Conservation (phyloP, 768 basidiomycete genomes). For the Panellus pusillus region DNA sequence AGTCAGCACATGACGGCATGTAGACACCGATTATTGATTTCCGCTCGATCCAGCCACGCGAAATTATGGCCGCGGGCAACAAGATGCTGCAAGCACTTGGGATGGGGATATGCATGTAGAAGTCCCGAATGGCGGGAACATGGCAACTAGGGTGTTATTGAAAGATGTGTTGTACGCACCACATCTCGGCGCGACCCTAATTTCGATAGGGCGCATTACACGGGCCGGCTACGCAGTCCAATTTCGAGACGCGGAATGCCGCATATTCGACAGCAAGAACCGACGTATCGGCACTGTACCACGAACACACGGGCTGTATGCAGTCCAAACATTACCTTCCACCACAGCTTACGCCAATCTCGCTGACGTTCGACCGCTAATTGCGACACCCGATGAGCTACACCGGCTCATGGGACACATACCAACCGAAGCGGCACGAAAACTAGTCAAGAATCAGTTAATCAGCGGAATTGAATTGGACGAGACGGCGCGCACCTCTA, state of each 20-base stretch:
- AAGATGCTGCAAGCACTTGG: conserved; percentile 28
- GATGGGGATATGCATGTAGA: conserved; percentile 30
- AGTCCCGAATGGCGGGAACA: conserved; percentile 23
- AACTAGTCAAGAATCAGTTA: conserved; percentile 26
- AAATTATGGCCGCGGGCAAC: conserved; percentile 32
- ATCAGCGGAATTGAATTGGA: conserved; percentile 29
- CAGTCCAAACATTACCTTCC: not conserved
- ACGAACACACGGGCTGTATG: conserved; percentile 11
- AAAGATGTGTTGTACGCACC: conserved; percentile 33
- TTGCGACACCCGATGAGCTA: conserved; percentile 24
- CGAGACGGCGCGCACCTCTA: conserved; percentile 9
- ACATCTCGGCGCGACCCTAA: conserved; percentile 29
- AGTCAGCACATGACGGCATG: conserved; percentile 35
- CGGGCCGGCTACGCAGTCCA: conserved; percentile 24
- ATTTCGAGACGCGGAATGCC: conserved; percentile 25
- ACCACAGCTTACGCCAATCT: not conserved
- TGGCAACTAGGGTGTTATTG: conserved; percentile 22
- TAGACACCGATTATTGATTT: conserved; percentile 30
- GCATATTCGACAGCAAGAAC: conserved; percentile 16
- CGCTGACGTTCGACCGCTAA: not conserved
- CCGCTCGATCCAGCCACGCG: conserved; percentile 22
- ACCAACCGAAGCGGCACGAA: conserved; percentile 17
- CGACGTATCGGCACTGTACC: conserved; percentile 5
- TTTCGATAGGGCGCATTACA: conserved; percentile 31
- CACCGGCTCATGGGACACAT: conserved; percentile 32